Base-by-base conservation (phyloP, 495 filamentous ascomycete species). In the Lasiosphaeria hispida region DNA sequence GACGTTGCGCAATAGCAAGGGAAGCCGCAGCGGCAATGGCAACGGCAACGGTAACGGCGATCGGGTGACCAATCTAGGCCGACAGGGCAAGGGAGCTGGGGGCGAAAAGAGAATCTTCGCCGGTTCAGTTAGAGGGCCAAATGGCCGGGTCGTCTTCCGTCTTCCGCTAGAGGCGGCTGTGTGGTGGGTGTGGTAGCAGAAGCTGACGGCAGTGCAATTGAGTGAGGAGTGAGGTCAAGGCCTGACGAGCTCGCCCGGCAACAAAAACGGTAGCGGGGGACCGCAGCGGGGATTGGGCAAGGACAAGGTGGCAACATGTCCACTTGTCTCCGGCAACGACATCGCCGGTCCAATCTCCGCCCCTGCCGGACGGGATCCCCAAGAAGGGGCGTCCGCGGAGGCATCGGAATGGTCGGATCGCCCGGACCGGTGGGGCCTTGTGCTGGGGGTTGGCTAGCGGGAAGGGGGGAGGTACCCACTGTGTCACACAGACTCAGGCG, bases 321-420 rank as follows among this genome's bases (percentile, higher is more conserved):
- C 23, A 33, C 40, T 55, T 48, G 49, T 49, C 55, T 48, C 56
- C 55, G 50, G 51, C 51, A 55, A 40, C 44, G 40, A 43, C 43
- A 45, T 50, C 18, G 15, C 61, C 47, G 53, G 52, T 40, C 53
- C 53, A 60, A 63, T 63, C 55, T 51, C 60, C 50, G 50, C 39
- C 30, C 35, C 44, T 45, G 44, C 55, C 55, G 60, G 55, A 15
- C 50, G 50, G 52, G 55, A 55, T 63, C 36, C 44, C 56, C 40
- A 37, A 33, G 41, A 50, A 23, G 52, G 63, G 51, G 34, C 38
- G 36, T 34, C 58, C 63, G 58, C 55, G 43, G 49, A 57, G 59
- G 37, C 33, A 38, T 55, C 60, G 66, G 66, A 63, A 55, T 61
- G 61, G 57, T 42, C 66, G 63, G 63, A 64, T 68, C 50, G 52